Conservation (phyloP, 2,329 filamentous ascomycete species). For the Beauveria rudraprayagi region DNA sequence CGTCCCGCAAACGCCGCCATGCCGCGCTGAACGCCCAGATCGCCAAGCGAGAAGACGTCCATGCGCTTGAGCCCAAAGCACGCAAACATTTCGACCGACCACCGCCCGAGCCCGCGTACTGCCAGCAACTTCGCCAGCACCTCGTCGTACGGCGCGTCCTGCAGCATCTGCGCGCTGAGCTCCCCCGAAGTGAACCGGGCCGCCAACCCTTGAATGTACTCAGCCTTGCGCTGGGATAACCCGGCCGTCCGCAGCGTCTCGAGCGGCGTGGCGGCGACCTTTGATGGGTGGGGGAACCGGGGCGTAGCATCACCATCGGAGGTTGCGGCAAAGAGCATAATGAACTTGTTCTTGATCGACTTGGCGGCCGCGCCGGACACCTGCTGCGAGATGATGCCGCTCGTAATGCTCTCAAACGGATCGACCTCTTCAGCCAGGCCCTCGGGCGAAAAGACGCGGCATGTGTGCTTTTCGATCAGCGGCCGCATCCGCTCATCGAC, state of each 20-base stretch:
- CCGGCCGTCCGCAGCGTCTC: conserved; percentile 72
- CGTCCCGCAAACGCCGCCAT: conserved; percentile 82
- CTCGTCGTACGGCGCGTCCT: conserved; percentile 75
- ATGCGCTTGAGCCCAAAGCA: conserved; percentile 89
- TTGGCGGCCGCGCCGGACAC: conserved; percentile 87
- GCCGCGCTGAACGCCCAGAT: conserved; percentile 88
- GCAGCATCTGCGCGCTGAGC: conserved; percentile 66
- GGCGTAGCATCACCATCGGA: background rate
- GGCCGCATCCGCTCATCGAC: conserved; percentile 65
- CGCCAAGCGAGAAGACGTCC: conserved; percentile 88
- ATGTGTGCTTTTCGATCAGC: conserved; percentile 67
- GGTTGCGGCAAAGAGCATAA: conserved; percentile 54
- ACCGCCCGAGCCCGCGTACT: conserved; percentile 77
- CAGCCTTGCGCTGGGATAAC: conserved; percentile 87
- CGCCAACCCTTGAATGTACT: conserved; percentile 83
- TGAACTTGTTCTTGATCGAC: conserved; percentile 80
- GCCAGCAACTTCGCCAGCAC: conserved; percentile 74
- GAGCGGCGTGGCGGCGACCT: conserved; percentile 58
- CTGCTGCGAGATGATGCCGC: conserved; percentile 92
- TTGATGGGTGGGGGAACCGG: conserved; percentile 66
- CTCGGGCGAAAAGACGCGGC: conserved; percentile 70
- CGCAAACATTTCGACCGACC: conserved; percentile 98
- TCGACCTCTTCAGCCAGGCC: conserved; percentile 80
- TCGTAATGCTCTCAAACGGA: conserved; percentile 75
- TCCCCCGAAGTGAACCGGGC: conserved; percentile 71